Evolutionary conservation across 2,329 filamentous ascomycete genomes (phyloP).

Genomic region (Arthrinium phaeospermum): DNA sequence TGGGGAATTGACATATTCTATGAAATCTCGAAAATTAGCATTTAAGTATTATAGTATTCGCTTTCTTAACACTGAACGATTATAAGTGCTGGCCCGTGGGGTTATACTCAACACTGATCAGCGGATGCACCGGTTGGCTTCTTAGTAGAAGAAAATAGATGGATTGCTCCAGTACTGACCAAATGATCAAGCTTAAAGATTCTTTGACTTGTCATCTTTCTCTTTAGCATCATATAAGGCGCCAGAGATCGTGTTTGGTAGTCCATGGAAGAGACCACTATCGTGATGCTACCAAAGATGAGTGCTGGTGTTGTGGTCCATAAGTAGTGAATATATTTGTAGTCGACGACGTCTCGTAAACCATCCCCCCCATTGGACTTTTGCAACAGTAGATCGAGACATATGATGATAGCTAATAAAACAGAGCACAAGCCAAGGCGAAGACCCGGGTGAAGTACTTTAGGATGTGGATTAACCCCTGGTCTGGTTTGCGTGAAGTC

Average conservation of each 20-base stretch:
- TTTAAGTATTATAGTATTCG: background rate
- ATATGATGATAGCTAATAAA: slow-evolving; percentile 39
- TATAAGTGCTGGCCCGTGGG: too few relatives aligned
- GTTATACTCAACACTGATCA: too few relatives aligned
- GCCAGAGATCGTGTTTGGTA: slow-evolving; percentile 12
- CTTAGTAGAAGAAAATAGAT: too few relatives aligned
- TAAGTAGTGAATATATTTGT: slow-evolving; percentile 34
- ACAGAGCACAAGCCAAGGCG: slow-evolving; percentile 36
- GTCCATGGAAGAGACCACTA: slow-evolving; percentile 18
- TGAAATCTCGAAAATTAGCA: background rate
- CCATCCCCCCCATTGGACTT: slow-evolving; percentile 38
- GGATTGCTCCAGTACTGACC: background rate
- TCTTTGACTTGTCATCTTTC: background rate
- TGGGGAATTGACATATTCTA: slow-evolving; percentile 7
- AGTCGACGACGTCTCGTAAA: slow-evolving; percentile 35
- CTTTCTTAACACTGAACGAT: too few relatives aligned
- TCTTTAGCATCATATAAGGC: slow-evolving; percentile 16
- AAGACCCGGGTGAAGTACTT: slow-evolving; percentile 36
- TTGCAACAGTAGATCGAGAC: slow-evolving; percentile 42
- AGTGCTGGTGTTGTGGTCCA: slow-evolving; percentile 22
- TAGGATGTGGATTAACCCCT: slow-evolving; percentile 32
- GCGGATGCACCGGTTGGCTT: too few relatives aligned
- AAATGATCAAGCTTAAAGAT: slow-evolving; percentile 21
- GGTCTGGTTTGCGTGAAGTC: slow-evolving; percentile 21
- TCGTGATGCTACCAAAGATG: background rate